Evolutionary conservation across 148 eudicot genomes (phyloP), one percentile per base, ranked within the genome.

Genomic region (Pharnaceum exiguum): DNA sequence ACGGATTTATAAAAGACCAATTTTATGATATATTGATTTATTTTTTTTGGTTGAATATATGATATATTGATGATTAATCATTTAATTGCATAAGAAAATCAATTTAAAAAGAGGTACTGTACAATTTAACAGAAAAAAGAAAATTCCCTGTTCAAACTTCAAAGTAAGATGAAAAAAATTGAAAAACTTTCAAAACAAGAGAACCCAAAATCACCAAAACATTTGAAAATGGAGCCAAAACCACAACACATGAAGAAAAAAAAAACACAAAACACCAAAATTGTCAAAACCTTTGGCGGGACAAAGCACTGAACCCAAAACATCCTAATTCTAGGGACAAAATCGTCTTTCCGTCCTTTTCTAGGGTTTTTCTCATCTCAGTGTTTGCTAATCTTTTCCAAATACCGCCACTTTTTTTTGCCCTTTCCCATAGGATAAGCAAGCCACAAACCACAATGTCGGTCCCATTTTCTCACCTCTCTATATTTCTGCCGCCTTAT

Each of bases 221-320:
- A 11, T 55, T 69, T 47, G 53, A 69, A 69, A 61, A 28, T 63
- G 51, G 68, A 56, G 63, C 69, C 74, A 62, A 56, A 48, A 70
- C 13, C 15, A 37, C 23, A 30, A 11, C 31, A 17, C 21, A 55
- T 46, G 16, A 38, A 22, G 25, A 28, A 21, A 44, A 24, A 28
- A 35, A 11, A 12, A 47, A 50, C 10, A 17, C 51, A 21, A 18
- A 49, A 59, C 29, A 5, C 2, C 3, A 18, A 29, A 25, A 10
- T 33, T 5, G 9, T 36, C 19, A 59, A 67, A n/a, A 36, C 45
- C 18, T 64, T 64, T 71, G 75, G 69, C 75, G 75, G 75, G 75
- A 71, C n/a, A n/a, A n/a, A n/a, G n/a, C n/a, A n/a, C n/a, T n/a
- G n/a, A n/a, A n/a, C n/a, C n/a, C n/a, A n/a, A 30, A 59, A 69